Base-by-base conservation (phyloP, 1,139 yeast genomes). In the Yamadazyma sp. region DNA sequence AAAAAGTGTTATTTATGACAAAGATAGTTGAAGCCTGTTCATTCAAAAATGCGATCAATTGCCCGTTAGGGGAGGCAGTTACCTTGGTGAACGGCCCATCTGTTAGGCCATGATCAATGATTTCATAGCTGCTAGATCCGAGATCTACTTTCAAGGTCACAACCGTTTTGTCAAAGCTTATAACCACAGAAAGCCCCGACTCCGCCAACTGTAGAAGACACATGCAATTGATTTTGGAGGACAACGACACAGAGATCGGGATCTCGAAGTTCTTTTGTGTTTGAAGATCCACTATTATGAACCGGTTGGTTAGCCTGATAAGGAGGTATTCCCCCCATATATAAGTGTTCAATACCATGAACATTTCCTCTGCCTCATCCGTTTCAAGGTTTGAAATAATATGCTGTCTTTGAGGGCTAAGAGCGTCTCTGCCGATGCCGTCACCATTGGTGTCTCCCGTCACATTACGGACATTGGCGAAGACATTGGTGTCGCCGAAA, bases 31-130 rank as follows among this genome's bases (percentile, higher is more conserved):
- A 70, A 2, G 54, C 53, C 17, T 62, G 53, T 6, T 64, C 53
- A 40, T 78, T 78, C 43, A 69, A 76, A 15, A 86, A 57, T 1
- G 89, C 79, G 3, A 87, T 64, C 35, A 84, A 69, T 15, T 79
- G 77, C 1, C 79, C 75, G 54, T 79, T 81, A 0, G 89, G 82
- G 0, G 95, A 79, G 0, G 76, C 66, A 0, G 75, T 51, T 5
- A 86, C 65, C 10, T 59, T 54, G 0, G 67, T 60, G 54, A 83
- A 83, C 1, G 86, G 84, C 0, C 87, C 87, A 45, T 78, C 79
- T 1, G 78, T 73, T 9, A 73, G 51, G 43, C 53, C 56, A 41
- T 69, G 67, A 44, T 72, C 75, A 2, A 51, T 45, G 5, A 61
- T 39, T 38, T 62, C 67, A 42, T 49, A 66, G 7, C 52, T 50